Evolutionary conservation across 2,329 filamentous ascomycete genomes (phyloP), one percentile per base, ranked within the genome.

Genomic region (Colletotrichum cordylinicola): DNA sequence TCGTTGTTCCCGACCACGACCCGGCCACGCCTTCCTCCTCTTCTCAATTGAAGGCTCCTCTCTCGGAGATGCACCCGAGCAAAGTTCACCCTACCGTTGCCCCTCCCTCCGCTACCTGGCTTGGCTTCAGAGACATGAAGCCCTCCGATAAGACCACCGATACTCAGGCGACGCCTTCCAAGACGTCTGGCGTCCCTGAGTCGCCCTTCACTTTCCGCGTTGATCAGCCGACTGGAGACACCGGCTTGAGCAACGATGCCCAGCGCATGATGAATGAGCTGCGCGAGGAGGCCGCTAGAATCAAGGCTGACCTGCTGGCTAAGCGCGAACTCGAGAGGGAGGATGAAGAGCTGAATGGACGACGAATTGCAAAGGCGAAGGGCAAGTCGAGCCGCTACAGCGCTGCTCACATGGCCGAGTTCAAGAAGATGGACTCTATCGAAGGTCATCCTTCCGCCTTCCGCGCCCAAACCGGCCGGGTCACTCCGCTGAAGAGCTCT

Each of bases 361-460:
- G 96, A 78, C 95, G 93, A 84, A 94, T 98, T 81, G 96, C 94
- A 8, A 92, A 92, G 79, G 92, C 96, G 15, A 98, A 93, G 86
- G 93, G 95, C 79, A 96, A 93, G 83, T 90, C 92, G 67, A 88
- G 93, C 65, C 93, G 96, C 61, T 98, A 93, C 86, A 98, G 95
- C 82, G 93, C 95, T 77, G 93, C 91, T 48, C 96, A 98, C 83
- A 94, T 95, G 91, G 92, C 93, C 66, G 91, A 96, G 81, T 98
- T 98, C 87, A 95, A 95, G 86, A 98, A 98, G 88, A 98, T 98
- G 96, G 96, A 98, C 83, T 98, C 96, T 3, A 98, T 98, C 81
- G 95, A 92, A 58, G 93, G 93, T 77, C 96, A 98, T 82, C 90
- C 95, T 10, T 98, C 96, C 13, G 91, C 93, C 18, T 97, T 93